Conservation (phyloP, 2,329 filamentous ascomycete genomes). For the Trichoderma polysporum region DNA sequence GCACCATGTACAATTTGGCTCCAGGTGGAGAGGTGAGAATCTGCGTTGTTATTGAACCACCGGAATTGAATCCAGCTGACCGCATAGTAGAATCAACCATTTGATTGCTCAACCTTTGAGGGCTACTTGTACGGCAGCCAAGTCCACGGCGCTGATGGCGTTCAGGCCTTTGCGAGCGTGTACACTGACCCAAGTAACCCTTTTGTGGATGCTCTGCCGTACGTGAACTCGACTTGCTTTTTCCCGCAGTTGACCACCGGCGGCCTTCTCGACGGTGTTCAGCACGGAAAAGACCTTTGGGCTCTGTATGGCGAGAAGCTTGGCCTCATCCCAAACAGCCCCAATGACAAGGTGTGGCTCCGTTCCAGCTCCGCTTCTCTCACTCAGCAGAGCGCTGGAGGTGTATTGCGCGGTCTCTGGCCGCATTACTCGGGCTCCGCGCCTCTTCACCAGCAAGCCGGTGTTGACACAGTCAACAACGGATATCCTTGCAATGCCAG, state of each 20-base stretch:
- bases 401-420: constrained; percentile 13
- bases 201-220: constrained; percentile 13
- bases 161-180: background rate
- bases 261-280: constrained; percentile 10
- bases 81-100: background rate
- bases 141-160: background rate
- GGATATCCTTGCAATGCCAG: constrained; percentile 2
- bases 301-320: constrained; percentile 3
- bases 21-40: constrained; percentile 11
- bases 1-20: constrained; percentile 16
- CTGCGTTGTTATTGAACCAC: too few species aligned
- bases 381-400: constrained; percentile 14
- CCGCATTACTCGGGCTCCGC: background rate
- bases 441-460: constrained; percentile 10
- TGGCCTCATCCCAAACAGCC: background rate
- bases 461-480: constrained; percentile 5
- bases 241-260: constrained; percentile 14
- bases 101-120: constrained; percentile 16
- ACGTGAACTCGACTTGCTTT: constrained; percentile 17
- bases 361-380: constrained; percentile 6
- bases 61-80: background rate
- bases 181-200: constrained; percentile 14
- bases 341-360: constrained; percentile 9
- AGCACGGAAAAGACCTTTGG: constrained; percentile 16
- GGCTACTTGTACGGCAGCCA: background rate